These are phyloP conservation scores for Daldinia eschscholtzii DNA, from an alignment of 2,329 filamentous ascomycete species.

Conservation along the genomic window DNA sequence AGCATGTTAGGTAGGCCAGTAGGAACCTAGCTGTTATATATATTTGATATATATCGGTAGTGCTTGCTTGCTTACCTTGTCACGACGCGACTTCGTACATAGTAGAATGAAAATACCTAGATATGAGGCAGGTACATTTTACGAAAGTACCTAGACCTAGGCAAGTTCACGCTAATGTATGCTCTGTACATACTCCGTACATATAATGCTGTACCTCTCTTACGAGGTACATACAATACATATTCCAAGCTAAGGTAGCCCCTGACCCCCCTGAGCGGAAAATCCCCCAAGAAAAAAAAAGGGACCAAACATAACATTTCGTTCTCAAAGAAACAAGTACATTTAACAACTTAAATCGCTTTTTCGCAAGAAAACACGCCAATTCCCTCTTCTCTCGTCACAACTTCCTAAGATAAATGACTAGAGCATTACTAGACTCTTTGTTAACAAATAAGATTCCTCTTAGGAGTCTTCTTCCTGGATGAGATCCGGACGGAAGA, in stretches of 20 bases:
- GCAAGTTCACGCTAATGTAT: conserved; percentile 28
- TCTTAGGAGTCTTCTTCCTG: conserved; percentile 40
- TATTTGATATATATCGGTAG: not conserved
- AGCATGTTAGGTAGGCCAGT: not conserved
- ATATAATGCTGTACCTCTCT: conserved; percentile 19
- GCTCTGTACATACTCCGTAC: conserved; percentile 3
- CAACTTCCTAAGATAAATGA: conserved; percentile 32
- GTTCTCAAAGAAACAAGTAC: conserved; percentile 23
- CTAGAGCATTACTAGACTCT: conserved; percentile 23
- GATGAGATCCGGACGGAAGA: conserved; percentile 46
- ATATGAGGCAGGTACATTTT: conserved; percentile 6
- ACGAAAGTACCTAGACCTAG: not conserved
- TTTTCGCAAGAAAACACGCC: conserved; percentile 7
- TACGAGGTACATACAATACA: not conserved
- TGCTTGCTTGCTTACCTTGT: conserved; percentile 7
- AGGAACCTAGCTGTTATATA: too few species aligned
- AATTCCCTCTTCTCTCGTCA: conserved; percentile 23
- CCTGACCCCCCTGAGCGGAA: conserved; percentile 40
- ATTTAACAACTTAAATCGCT: conserved; percentile 16
- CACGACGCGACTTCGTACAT: conserved; percentile 3
- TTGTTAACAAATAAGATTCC: conserved; percentile 29
- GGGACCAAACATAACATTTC: conserved; percentile 30
- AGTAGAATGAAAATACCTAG: not conserved
- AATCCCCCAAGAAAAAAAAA: conserved; percentile 36
- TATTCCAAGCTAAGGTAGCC: conserved; percentile 23